These are phyloP conservation scores for Naganishia antarctica DNA, from an alignment of 768 basidiomycete genomes.

Conservation along the genomic window DNA sequence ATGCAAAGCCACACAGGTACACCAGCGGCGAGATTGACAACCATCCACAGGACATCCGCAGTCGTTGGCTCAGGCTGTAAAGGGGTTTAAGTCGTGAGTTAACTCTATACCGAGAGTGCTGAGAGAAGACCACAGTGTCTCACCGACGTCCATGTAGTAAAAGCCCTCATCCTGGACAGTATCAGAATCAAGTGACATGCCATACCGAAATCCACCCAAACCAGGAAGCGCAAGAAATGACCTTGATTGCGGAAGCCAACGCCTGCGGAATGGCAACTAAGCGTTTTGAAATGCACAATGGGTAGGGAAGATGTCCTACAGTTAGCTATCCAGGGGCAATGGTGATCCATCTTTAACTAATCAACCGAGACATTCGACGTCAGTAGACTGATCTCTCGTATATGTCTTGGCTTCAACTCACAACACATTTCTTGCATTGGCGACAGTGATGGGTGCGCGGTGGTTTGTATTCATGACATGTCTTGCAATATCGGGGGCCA, in stretches of 20 bases:
- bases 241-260: conserved; percentile 89
- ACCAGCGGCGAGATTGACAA: conserved; percentile 79
- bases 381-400: neutral
- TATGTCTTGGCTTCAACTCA: conserved; percentile 20
- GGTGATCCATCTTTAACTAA: conserved; percentile 81
- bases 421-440: conserved; percentile 69
- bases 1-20: conserved; percentile 80
- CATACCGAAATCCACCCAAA: conserved; percentile 86
- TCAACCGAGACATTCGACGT: conserved; percentile 48
- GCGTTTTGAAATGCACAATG: too few species aligned
- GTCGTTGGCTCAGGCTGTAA: conserved; percentile 64
- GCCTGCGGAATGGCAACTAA: conserved; percentile 73
- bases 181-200: conserved; percentile 82
- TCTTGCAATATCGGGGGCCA: conserved; percentile 75
- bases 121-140: neutral
- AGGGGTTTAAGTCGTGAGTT: neutral
- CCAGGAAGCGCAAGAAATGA: conserved; percentile 72
- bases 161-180: conserved; percentile 55
- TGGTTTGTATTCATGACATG: conserved; percentile 78
- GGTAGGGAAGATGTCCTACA: conserved; percentile 26
- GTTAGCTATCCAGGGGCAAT: conserved; percentile 49
- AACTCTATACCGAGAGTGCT: conserved; percentile 14
- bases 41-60: conserved; percentile 71
- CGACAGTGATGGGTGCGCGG: conserved; percentile 90
- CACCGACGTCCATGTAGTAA: conserved; percentile 29